Evolutionary conservation across 75 land plant genomes (phyloP).

Genomic region (Selaginella moellendorffii): DNA sequence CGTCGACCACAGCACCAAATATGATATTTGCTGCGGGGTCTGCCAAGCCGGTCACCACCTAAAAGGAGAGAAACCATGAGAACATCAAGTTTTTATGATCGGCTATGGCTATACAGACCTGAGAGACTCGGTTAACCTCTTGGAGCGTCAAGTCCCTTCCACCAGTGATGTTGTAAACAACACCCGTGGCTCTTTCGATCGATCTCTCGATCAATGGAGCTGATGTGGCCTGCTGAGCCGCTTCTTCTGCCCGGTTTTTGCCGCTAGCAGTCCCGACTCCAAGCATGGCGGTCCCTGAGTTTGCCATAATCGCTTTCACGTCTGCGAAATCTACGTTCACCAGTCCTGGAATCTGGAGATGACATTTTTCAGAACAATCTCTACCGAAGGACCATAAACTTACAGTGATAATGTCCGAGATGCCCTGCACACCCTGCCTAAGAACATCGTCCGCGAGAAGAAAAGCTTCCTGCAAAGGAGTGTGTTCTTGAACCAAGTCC

Average conservation of each 20-base stretch:
- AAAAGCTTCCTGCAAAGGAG: conserved; percentile 85
- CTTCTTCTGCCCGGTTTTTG: conserved; percentile 92
- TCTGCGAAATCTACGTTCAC: conserved; percentile 98
- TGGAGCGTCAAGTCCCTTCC: conserved; percentile 90
- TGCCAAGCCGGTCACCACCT: conserved; percentile 93
- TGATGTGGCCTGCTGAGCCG: conserved; percentile 87
- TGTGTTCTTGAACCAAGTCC: conserved; percentile 66
- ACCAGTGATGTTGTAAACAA: conserved; percentile 92
- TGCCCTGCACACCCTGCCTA: conserved; percentile 91
- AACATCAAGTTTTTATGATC: neutral
- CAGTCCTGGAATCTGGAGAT: conserved; percentile 78
- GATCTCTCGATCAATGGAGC: conserved; percentile 85
- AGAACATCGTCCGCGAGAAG: conserved; percentile 91
- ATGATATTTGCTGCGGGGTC: conserved; percentile 93
- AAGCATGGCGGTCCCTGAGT: conserved; percentile 90
- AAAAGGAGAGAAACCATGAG: neutral
- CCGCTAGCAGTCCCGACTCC: conserved; percentile 87
- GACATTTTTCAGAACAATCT: neutral
- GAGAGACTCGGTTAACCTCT: conserved; percentile 86
- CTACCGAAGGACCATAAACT: conserved; percentile 11
- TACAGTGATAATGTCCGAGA: conserved; percentile 89
- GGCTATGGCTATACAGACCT: conserved; percentile 31
- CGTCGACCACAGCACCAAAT: conserved; percentile 95
- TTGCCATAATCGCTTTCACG: conserved; percentile 82
- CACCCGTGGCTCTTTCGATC: conserved; percentile 85